phyloP scores from a whole-genome alignment of 164 flowering plant species.

The Annona squamosa region DNA sequence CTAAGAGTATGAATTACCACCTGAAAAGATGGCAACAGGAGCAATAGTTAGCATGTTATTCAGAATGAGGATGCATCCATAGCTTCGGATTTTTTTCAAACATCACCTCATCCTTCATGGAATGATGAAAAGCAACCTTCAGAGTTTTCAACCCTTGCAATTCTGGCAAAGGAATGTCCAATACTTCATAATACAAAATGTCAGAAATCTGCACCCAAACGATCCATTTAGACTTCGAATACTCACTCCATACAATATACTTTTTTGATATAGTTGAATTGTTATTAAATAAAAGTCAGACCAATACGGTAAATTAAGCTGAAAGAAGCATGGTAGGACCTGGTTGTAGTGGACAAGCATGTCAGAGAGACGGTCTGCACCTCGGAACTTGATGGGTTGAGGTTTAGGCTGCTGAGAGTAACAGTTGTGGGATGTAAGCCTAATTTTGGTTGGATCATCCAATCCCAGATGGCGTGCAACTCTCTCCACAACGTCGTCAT shows the following conservation, averaged over 20 bases:
- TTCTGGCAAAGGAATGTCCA: conserved; percentile 93
- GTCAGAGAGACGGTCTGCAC: conserved; percentile 77
- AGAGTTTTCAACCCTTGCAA: conserved; percentile 82
- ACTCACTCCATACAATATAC: neutral
- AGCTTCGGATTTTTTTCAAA: neutral
- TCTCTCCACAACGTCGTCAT: conserved; percentile 91
- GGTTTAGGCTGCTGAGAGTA: conserved; percentile 98
- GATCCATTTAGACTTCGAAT: neutral
- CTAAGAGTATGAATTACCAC: conserved; percentile 73
- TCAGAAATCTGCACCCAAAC: conserved; percentile 62
- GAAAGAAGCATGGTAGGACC: conserved; percentile 28
- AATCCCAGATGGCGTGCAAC: conserved; percentile 70
- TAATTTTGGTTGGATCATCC: conserved; percentile 88
- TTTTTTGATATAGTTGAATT: neutral
- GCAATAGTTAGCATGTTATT: neutral
- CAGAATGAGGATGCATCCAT: neutral
- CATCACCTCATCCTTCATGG: conserved; percentile 71
- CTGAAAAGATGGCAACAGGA: neutral
- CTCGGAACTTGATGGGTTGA: conserved; percentile 80
- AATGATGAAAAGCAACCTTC: conserved; percentile 86
- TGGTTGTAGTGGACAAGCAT: conserved; percentile 92
- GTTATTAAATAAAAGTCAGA: neutral
- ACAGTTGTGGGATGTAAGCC: conserved; percentile 91
- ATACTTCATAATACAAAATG: conserved; percentile 83
- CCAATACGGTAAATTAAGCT: neutral